A percentile compares a stretch with the other conserved stretches of the same genome.
Conservation (phyloP, 768 basidiomycete species). For the Xerocomus potaroensis region DNA sequence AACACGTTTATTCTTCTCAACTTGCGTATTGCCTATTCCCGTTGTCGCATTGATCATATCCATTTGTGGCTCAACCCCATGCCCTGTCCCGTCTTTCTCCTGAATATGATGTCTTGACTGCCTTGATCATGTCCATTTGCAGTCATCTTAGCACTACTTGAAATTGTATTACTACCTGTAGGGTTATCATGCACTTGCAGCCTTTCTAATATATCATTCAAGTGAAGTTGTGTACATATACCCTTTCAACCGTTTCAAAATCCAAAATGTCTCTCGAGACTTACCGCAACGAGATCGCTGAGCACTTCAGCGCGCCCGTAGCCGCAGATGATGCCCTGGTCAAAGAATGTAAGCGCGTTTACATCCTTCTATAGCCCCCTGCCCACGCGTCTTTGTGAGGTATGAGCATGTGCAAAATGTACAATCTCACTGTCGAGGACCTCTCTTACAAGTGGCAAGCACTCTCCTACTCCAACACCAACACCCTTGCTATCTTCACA, state of each 20-base stretch:
- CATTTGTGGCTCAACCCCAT: conserved; percentile 16
- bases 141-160: conserved; percentile 21
- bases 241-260: neutral
- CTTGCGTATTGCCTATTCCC: conserved; percentile 18
- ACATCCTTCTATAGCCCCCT: neutral
- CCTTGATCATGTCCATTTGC: conserved; percentile 7
- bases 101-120: conserved; percentile 15
- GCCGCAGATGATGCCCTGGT: conserved; percentile 41
- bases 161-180: conserved; percentile 31
- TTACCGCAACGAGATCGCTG: conserved; percentile 20
- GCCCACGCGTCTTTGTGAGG: conserved; percentile 38
- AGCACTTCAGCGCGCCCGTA: conserved; percentile 25
- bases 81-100: conserved; percentile 6
- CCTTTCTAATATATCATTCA: conserved; percentile 17
- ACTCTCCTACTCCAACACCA: conserved; percentile 27
- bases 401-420: conserved; percentile 58
- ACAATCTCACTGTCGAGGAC: conserved; percentile 47
- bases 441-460: conserved; percentile 73
- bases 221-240: no score
- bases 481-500: conserved; percentile 44
- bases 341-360: conserved; percentile 45
- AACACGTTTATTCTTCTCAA: conserved; percentile 3
- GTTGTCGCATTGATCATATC: conserved; percentile 21
- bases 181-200: conserved; percentile 16
- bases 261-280: conserved; percentile 21